phyloP scores from a whole-genome alignment of 768 basidiomycete genomes.

The Paxillus ammoniavirescens region DNA sequence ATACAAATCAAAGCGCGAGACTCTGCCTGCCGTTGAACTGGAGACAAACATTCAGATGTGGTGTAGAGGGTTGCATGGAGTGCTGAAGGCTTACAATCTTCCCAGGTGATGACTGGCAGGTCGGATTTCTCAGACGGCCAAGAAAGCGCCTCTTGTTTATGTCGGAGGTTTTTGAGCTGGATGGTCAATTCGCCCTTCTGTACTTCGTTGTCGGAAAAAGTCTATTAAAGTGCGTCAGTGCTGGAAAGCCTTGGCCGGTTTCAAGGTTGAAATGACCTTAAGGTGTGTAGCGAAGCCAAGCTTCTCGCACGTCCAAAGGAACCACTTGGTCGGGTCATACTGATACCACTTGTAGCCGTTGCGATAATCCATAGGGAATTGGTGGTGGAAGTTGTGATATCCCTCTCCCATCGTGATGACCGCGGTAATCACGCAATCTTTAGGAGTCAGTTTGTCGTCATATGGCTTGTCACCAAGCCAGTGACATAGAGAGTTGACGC shows the following conservation, averaged over 20 bases:
- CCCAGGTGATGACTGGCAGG: conserved; percentile 84
- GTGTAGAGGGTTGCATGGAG: neutral
- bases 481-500: conserved; percentile 91
- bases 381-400: conserved; percentile 97
- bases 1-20: conserved; percentile 82
- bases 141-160: conserved; percentile 64
- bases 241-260: neutral
- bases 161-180: conserved; percentile 80
- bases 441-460: conserved; percentile 91
- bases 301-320: conserved; percentile 47
- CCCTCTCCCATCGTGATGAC: conserved; percentile 92
- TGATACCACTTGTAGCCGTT: conserved; percentile 88
- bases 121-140: conserved; percentile 78
- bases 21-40: conserved; percentile 74
- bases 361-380: conserved; percentile 93
- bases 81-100: conserved; percentile 55
- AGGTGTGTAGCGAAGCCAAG: conserved; percentile 52
- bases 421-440: conserved; percentile 83
- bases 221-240: conserved; percentile 8
- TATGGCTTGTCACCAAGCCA: conserved; percentile 90
- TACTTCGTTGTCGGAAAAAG: conserved; percentile 63
- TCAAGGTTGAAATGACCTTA: conserved; percentile 32
- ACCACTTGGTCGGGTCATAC: conserved; percentile 92
- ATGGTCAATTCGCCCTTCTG: conserved; percentile 86
- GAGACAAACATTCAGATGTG: neutral